Evolutionary conservation across 768 basidiomycete genomes (phyloP), one percentile per base, ranked within the genome.

Genomic region (Naganishia kalamii): DNA sequence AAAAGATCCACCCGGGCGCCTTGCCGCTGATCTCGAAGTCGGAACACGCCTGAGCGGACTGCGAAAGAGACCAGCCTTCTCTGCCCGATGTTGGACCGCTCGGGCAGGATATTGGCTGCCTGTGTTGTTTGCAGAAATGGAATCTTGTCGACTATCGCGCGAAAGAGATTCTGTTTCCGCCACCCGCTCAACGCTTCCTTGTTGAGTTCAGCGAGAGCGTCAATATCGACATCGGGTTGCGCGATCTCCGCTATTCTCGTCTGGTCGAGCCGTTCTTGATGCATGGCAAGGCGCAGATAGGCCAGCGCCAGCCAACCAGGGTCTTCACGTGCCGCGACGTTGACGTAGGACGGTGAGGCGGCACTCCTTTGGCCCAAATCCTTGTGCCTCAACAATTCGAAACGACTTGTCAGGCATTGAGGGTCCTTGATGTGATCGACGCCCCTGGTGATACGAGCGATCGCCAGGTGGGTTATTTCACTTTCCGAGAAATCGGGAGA

Each of bases 261-360:
- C 27, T 40, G n/a, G 10, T 40, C 37, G 37, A 57, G 54, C 8
- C 27, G 21, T 3, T 27, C 35, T 35, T 57, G 33, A 17, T 57
- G 37, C 54, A 57, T 23, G 4, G 27, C 21, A 11, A 40, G 35
- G 19, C 0, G 90, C 88, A 0, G 87, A 83, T 7, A 83, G 80
- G 0, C 89, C 87, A 74, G 89, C 87, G 54, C 62, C 19, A 63
- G 51, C 66, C 66, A 67, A 6, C 51, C 57, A 4, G 52, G 51
- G 46, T 63, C 52, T 13, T 67, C 62, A 29, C 62, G 41, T 21
- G 63, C 33, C 12, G 0, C 54, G 27, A 57, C 54, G 54, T 57
- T 4, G 6, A 57, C 54, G 27, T 40, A 6, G 12, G 21, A 12
- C 23, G n/a, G 2, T 25, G 37, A 57, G 13, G 13, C 23, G 12